phyloP scores from a whole-genome alignment of 176 grass and related monocot species.

The Puya raimondii region DNA sequence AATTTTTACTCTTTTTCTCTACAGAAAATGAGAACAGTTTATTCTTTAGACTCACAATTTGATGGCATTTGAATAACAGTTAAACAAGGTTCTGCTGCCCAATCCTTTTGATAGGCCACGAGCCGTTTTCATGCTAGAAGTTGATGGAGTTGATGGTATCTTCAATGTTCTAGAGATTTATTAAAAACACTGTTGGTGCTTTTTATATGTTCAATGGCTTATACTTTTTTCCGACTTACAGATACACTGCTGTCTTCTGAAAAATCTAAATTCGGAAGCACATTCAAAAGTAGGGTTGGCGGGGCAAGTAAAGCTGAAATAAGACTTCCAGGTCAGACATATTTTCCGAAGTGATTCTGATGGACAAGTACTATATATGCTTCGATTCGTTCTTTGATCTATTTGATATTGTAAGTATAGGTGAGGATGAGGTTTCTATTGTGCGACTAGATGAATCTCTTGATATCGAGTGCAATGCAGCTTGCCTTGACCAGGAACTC shows the following conservation, averaged over 20 bases:
- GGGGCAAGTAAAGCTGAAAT: conserved; percentile 32
- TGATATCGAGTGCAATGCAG: conserved; percentile 36
- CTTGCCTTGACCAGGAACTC: conserved; percentile 65
- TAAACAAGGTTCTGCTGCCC: conserved; percentile 69
- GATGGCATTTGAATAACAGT: conserved; percentile 35
- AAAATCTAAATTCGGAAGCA: conserved; percentile 32
- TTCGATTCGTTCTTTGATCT: conserved; percentile 11
- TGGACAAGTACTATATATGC: background rate
- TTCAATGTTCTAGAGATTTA: background rate
- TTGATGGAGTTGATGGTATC: conserved; percentile 55
- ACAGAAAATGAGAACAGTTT: no score
- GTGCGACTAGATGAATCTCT: conserved; percentile 54
- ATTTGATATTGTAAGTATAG: background rate
- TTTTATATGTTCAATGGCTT: conserved; percentile 9
- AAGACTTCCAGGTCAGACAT: conserved; percentile 64
- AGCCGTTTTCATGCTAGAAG: conserved; percentile 74
- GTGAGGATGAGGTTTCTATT: conserved; percentile 67
- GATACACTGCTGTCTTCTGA: conserved; percentile 20
- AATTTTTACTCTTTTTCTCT: background rate
- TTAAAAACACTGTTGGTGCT: conserved; percentile 5
- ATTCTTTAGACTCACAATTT: conserved; percentile 2
- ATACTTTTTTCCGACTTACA: conserved; percentile 18
- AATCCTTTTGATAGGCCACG: conserved; percentile 74
- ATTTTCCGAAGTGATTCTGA: background rate
- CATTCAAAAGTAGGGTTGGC: conserved; percentile 50